Evolutionary conservation across 768 basidiomycete species (phyloP).

Genomic region (Auricularia cornea): DNA sequence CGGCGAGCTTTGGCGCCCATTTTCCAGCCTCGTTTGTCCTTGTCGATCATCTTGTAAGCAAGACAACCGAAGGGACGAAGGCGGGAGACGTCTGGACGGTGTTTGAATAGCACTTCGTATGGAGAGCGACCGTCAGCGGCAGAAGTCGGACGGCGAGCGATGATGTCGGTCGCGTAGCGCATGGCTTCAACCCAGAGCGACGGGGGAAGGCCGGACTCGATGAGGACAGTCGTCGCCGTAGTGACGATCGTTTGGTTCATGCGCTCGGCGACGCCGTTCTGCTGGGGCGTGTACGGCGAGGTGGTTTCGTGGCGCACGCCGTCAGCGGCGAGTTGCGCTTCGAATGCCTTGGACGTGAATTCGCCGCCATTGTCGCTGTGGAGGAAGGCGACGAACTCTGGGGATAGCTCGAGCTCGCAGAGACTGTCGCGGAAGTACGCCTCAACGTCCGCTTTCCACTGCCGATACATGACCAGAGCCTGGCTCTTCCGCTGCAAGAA

Average conservation of each 20-base stretch:
- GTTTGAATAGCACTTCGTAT: too few relatives aligned
- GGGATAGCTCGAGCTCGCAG: neutral
- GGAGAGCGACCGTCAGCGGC: neutral
- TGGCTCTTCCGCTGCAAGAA: slow-evolving; percentile 1
- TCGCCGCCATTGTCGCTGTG: slow-evolving; percentile 21
- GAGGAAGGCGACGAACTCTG: slow-evolving; percentile 2
- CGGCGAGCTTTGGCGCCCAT: neutral
- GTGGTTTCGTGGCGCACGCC: slow-evolving; percentile 20
- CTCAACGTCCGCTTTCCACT: neutral
- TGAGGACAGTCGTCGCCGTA: slow-evolving; percentile 23
- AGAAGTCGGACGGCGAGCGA: slow-evolving; percentile 12
- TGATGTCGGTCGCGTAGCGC: slow-evolving; percentile 14
- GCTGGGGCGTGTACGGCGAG: slow-evolving; percentile 20
- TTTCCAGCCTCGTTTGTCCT: neutral
- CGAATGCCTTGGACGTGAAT: slow-evolving; percentile 18
- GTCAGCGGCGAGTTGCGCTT: slow-evolving; percentile 7
- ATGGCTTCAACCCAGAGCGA: slow-evolving; percentile 20
- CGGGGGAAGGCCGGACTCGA: slow-evolving; percentile 15
- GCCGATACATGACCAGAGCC: neutral
- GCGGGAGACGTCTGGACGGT: too few relatives aligned
- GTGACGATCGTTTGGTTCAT: slow-evolving; percentile 22
- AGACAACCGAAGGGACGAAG: neutral
- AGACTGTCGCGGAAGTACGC: neutral
- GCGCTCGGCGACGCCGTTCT: slow-evolving; percentile 26
- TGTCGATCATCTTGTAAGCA: neutral